Base-by-base conservation (phyloP, 1,284 basidiomycete genomes). In the Marasmius fiardii region DNA sequence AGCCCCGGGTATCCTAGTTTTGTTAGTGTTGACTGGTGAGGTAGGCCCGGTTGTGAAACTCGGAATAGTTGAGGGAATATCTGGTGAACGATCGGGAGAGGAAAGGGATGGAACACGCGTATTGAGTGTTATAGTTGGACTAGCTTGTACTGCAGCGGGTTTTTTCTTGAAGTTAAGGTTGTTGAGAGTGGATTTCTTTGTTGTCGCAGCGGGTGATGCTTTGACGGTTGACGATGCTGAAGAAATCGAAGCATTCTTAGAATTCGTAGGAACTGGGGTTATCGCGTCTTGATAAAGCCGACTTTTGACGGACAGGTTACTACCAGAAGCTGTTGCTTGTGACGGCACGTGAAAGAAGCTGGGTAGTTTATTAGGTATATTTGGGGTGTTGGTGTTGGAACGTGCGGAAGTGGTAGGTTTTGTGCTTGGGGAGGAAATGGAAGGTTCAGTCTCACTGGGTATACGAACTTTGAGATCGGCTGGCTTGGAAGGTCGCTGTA, bases 271-370 rank as follows among this genome's bases (percentile, higher is more conserved):
- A 24, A 45, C 43, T n/a, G n/a, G n/a, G n/a, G n/a, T n/a, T 18
- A 55, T 8, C 1, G 57, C 54, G 11, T 21, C 11, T 41, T 53
- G 54, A 34, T 28, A 18, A n/a, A 58, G 39, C 16, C 57, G 57
- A 35, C 55, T 54, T 35, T 58, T 58, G 39, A 51, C 53, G 1
- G 54, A 53, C 4, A 58, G 47, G n/a, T 43, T 51, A 41, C 57
- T 51, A 7, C 53, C 53, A 24, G 57, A 54, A 10, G 21, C 37
- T 31, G 45, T 24, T 26, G 47, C 8, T 31, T 24, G 18, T 33
- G 54, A 26, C 14, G 43, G 34, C 26, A n/a, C 11, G 14, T 14
- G 24, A 23, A 34, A 37, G 26, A 51, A 34, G 21, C 21, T 18
- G 14, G 53, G 34, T 8, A 31, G 23, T 10, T 44, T 55, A 18